These are phyloP conservation scores for Pseudonitzschia multistriata DNA, from an alignment of 108 stramenopile genomes.

Conservation along the genomic window DNA sequence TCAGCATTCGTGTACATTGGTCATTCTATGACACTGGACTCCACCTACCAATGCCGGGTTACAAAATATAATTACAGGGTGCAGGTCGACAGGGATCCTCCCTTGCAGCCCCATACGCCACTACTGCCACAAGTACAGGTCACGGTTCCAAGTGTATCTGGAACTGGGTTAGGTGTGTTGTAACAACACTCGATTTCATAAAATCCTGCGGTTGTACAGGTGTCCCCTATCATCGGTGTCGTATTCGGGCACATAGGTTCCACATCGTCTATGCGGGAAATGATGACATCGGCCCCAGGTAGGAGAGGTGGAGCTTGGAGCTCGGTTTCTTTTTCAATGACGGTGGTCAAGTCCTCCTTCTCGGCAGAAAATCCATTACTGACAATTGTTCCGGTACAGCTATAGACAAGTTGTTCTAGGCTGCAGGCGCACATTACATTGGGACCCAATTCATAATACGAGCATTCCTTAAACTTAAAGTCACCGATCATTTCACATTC, in stretches of 20 bases:
- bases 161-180: too few relatives aligned
- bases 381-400: neutral
- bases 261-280: neutral
- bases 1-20: neutral
- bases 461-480: neutral
- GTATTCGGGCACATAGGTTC: neutral
- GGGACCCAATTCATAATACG: neutral
- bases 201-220: slow-evolving; percentile 1
- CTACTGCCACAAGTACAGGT: neutral
- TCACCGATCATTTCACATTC: neutral
- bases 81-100: neutral
- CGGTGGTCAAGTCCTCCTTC: neutral
- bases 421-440: neutral
- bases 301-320: neutral
- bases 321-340: neutral
- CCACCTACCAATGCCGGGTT: neutral
- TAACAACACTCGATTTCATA: slow-evolving; percentile 3
- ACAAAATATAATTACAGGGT: neutral
- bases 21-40: neutral
- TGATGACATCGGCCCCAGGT: neutral
- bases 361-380: neutral
- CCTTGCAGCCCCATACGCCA: neutral
- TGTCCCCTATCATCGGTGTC: neutral
- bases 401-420: neutral
- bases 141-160: neutral